Base-by-base conservation (phyloP, 1,284 basidiomycete genomes). In the Wallemia hederae region DNA sequence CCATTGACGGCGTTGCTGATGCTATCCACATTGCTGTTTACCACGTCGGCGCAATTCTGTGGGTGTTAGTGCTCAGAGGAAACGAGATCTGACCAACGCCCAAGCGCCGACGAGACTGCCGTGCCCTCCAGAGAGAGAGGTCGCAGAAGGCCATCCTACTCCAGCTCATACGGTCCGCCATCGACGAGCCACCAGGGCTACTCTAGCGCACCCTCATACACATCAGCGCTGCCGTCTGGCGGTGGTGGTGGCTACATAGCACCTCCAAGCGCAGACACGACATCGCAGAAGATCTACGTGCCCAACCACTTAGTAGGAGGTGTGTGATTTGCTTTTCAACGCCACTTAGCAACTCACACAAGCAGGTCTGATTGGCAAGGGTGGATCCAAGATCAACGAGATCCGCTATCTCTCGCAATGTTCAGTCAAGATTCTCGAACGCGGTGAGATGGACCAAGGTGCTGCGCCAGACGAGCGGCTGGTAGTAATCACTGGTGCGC, bases 21-120 rank as follows among this genome's bases (percentile, higher is more conserved):
- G 94, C 94, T 22, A 91, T 99, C 62, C 94, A 99, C 72, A 99
- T 99, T 65, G 94, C 94, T 27, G 96, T 94, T 3, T 98, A 96
- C 74, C 97, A 98, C 70, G 91, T 97, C 63, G 91, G 91, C 60
- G 92, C 89, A 65, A 94, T 96, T 65, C 80, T 97, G 62, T 83
- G 61, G 59, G 58, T 64, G 55, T 60, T 63, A 55, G 2, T 55
- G 34, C 2, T 31, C 49, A 9, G 39, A n/a, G 17, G 33, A 22
- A 14, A 67, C 64, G 61, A 76, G 78, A 67, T 80, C 77, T 29
- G 76, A 68, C 62, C 80, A 78, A 68, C 78, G 76, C 55, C 80
- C 76, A 59, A 60, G 59, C 25, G 26, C 55, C 14, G 58, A n/a
- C 24, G 39, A 62, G 59, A 27, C 31, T 24, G 55, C 34, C 26